Conservation (phyloP, 257 asterid genomes). For the Penstemon barbatus region DNA sequence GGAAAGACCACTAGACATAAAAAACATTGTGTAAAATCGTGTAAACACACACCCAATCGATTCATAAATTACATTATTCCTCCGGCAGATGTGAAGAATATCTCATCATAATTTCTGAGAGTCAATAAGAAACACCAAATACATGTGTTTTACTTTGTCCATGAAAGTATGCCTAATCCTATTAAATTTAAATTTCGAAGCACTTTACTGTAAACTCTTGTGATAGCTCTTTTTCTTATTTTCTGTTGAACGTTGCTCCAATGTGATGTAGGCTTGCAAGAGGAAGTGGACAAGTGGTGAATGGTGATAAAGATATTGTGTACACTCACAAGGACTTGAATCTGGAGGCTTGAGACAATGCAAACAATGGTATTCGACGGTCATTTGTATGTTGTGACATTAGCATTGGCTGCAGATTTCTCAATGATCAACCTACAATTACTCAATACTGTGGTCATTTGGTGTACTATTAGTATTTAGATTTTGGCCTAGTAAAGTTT, state of each 20-base stretch:
- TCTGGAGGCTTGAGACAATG: slow-evolving; percentile 22
- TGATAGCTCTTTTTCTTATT: background rate
- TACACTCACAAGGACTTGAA: slow-evolving; percentile 63
- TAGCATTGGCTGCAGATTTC: slow-evolving; percentile 17
- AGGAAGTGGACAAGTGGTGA: slow-evolving; percentile 69
- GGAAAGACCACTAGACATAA: too few species aligned
- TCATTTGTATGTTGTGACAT: slow-evolving; percentile 8
- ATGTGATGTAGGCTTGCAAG: slow-evolving; percentile 50
- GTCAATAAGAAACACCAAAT: too few species aligned
- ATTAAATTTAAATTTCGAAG: background rate
- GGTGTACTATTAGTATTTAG: slow-evolving; percentile 20
- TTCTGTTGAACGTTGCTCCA: background rate
- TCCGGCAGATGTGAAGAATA: background rate
- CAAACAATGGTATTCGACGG: background rate
- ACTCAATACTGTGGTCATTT: background rate
- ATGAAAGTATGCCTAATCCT: background rate
- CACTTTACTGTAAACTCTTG: background rate
- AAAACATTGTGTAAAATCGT: too few species aligned
- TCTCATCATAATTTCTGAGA: too few species aligned
- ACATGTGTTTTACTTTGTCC: background rate
- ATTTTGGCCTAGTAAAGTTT: background rate
- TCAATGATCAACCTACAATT: slow-evolving; percentile 7
- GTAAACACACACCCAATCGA: background rate
- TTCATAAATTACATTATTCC: background rate
- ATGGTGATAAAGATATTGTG: slow-evolving; percentile 55